Evolutionary conservation across 257 asterid genomes (phyloP).

Genomic region (Nicotiana sylvestris): DNA sequence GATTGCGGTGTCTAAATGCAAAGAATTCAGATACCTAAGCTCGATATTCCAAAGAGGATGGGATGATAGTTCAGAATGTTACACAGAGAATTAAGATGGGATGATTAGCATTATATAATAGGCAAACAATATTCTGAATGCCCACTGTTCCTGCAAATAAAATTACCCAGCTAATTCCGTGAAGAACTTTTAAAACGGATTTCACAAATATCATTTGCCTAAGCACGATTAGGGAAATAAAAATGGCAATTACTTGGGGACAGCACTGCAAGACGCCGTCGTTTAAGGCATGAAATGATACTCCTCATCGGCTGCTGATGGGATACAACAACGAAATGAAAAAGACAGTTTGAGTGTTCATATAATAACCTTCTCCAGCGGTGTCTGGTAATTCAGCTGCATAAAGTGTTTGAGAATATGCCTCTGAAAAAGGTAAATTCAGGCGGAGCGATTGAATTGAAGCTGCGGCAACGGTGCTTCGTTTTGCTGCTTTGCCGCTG

Average conservation of each 20-base stretch:
- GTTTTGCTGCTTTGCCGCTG: background rate
- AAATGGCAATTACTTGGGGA: slow-evolving; percentile 33
- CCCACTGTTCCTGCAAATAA: background rate
- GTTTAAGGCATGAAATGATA: slow-evolving; percentile 30
- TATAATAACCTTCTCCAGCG: background rate
- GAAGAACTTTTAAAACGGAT: background rate
- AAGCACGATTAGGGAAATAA: background rate
- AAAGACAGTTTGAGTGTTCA: background rate
- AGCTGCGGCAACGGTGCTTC: background rate
- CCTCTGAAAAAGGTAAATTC: background rate
- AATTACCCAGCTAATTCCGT: background rate
- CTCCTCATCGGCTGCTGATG: slow-evolving; percentile 30
- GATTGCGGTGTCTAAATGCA: background rate
- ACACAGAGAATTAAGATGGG: background rate
- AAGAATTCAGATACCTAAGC: background rate
- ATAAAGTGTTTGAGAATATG: background rate
- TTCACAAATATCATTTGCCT: background rate
- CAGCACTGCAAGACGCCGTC: slow-evolving; percentile 30
- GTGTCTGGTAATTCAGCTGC: background rate
- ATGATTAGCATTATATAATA: background rate
- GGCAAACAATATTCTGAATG: background rate
- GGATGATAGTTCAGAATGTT: background rate
- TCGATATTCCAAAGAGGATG: background rate
- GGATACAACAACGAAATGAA: background rate
- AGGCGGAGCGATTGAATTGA: background rate